Conservation (phyloP, 148 eudicot species). For the Rhododendron henanense region DNA sequence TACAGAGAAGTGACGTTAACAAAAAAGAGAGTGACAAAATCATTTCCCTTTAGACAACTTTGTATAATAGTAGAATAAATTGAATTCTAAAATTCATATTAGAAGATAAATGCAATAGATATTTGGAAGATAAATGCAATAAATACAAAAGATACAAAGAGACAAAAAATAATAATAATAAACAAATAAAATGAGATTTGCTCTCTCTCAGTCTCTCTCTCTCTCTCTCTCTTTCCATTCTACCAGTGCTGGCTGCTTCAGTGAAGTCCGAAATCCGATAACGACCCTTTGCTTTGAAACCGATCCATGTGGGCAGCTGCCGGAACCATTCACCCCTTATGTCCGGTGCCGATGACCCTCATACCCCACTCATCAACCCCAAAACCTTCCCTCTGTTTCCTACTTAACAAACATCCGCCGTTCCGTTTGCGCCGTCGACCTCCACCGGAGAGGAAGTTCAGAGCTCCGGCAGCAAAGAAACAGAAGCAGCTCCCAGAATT, state of each 20-base stretch:
- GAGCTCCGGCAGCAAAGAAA: neutral
- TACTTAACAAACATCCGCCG: neutral
- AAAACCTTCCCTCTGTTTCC: neutral
- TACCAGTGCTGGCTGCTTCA: neutral
- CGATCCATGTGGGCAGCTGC: neutral
- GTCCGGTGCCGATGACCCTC: constrained; percentile 1
- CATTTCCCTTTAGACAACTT: too few relatives aligned
- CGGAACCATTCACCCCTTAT: neutral
- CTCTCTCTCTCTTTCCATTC: neutral
- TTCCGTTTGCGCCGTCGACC: neutral
- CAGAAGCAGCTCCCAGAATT: constrained; percentile 6
- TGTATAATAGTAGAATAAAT: too few relatives aligned
- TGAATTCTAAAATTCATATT: too few relatives aligned
- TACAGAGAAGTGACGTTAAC: too few relatives aligned
- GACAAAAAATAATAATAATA: too few relatives aligned
- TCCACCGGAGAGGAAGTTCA: neutral
- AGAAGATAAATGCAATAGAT: too few relatives aligned
- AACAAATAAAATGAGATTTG: neutral
- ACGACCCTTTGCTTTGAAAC: neutral
- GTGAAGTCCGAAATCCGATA: neutral
- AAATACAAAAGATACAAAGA: too few relatives aligned
- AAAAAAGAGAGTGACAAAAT: too few relatives aligned
- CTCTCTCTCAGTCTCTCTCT: neutral
- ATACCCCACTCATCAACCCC: neutral
- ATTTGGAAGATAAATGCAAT: too few relatives aligned